Base-by-base conservation (phyloP, 108 stramenopile species). In the Nitzschia palea region DNA sequence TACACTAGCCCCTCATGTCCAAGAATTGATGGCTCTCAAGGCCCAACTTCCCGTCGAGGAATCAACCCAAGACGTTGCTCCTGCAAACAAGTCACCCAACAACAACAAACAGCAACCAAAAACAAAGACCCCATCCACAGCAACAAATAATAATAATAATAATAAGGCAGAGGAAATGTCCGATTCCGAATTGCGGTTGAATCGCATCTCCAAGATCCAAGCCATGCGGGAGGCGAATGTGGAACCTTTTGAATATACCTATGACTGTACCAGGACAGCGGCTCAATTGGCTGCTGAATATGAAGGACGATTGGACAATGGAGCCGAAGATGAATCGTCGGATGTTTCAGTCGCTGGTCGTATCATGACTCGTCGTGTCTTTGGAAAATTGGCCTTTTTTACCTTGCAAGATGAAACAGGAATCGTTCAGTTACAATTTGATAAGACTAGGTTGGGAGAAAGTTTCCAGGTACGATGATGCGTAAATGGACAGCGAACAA, bases 351-450 rank as follows among this genome's bases (percentile, higher is more conserved):
- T 96, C 28, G 95, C 96, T 12, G 98, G 98, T 2, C 86, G 98
- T 20, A 89, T 98, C 67, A 93, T 97, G 95, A 90, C 92, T 9
- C 66, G 93, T 45, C 86, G 98, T 28, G 91, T 97, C 14, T 98
- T 98, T 84, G 98, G 98, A 30, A 95, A 97, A 66, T 80, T 98
- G 37, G 96, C 96, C 2, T 98, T 98, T 73, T 97, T 97, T 67
- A 82, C 89, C 4, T 60, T 98, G 69, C 96, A 95, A 73, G 94
- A 90, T 73, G 93, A 93, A 71, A 81, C 84, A n/a, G 95, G 91
- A 26, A 77, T 66, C 10, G 89, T 98, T 51, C 98, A 98, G 78
- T 64, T 98, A 50, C 97, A 97, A 68, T 81, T 98, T 58, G 98
- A 98, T 59, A 96, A 97, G 79, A 86, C 78, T 47, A 79, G 95